Conservation (phyloP, 1,284 basidiomycete genomes). For the Rhodotorula sp. region DNA sequence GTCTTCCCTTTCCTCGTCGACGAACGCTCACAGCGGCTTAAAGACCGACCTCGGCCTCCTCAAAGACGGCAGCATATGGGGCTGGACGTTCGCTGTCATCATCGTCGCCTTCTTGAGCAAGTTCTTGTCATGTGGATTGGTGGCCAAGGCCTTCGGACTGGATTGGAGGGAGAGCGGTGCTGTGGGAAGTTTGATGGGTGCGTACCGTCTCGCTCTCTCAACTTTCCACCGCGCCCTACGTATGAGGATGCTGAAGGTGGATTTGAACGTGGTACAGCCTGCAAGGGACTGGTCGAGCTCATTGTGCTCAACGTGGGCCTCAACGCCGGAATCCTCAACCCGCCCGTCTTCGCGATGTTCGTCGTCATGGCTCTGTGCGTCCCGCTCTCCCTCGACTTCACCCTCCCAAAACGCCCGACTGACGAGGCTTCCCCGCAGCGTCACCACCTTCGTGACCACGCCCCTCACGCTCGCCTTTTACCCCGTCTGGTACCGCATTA, state of each 20-base stretch:
- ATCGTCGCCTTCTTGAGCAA: conserved; percentile 78
- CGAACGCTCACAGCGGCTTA: conserved; percentile 50
- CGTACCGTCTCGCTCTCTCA: neutral
- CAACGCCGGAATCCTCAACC: conserved; percentile 71
- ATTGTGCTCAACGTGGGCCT: conserved; percentile 92
- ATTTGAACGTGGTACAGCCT: conserved; percentile 23
- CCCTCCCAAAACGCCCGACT: neutral
- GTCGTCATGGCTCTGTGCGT: conserved; percentile 50
- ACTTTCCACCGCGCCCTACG: neutral
- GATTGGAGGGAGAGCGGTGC: conserved; percentile 75
- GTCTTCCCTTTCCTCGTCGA: conserved; percentile 16
- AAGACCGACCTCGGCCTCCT: conserved; percentile 78
- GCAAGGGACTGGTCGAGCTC: conserved; percentile 53
- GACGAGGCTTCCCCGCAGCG: neutral
- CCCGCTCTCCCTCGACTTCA: neutral
- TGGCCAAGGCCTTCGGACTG: conserved; percentile 59
- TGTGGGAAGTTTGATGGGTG: conserved; percentile 86
- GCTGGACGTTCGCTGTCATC: conserved; percentile 77
- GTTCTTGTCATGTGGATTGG: conserved; percentile 60
- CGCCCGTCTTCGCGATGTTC: conserved; percentile 72
- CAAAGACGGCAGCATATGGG: conserved; percentile 72
- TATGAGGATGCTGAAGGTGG: neutral
- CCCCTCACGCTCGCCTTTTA: conserved; percentile 51
- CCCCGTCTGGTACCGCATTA: conserved; percentile 47
- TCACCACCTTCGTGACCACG: conserved; percentile 51